Evolutionary conservation across 768 basidiomycete species (phyloP), one percentile per base, ranked within the genome.

Genomic region (Gymnopilus junonius): DNA sequence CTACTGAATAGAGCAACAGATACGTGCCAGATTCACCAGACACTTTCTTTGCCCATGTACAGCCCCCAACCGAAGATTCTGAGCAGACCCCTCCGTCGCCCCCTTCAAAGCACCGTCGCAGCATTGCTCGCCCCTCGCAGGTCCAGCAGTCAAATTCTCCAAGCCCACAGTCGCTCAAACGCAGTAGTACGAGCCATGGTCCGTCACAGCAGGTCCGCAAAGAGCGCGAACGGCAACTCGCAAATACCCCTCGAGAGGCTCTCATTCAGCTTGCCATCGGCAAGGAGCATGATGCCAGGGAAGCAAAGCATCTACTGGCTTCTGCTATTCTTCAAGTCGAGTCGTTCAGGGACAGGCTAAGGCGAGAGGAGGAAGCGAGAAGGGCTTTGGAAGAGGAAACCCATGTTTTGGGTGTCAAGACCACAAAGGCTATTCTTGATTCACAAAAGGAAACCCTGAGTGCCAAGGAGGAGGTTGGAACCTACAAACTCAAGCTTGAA

Each of bases 261-360:
- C 69, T 78, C 15, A 64, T 75, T n/a, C 68, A 69, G 2, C 69
- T 63, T 4, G 63, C 74, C 11, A 65, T 77, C 29, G 42, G 55
- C 11, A 67, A 73, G 51, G 76, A 78, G 51, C 60, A 72, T 53
- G 70, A 76, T 21, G 59, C 67, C 1, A 66, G 68, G 39, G 74
- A 76, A 40, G 69, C 71, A 32, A 73, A 71, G 56, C 67, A 68
- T n/a, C 66, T 77, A 0, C 62, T 77, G n/a, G 64, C 62, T 4
- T 67, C 64, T 5, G 75, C 76, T 4, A 56, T 74, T 1, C 63
- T 70, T 8, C 75, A 72, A 39, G 62, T 77, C 6, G 72, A 75
- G 25, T 53, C 61, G 10, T 46, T 71, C 10, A 43, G 62, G 8
- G 69, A 65, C 35, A 64, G 61, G 46, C 63, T 74, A 3, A 37